Conservation (phyloP, 129 eudicot genomes). For the Tagetes patula region DNA sequence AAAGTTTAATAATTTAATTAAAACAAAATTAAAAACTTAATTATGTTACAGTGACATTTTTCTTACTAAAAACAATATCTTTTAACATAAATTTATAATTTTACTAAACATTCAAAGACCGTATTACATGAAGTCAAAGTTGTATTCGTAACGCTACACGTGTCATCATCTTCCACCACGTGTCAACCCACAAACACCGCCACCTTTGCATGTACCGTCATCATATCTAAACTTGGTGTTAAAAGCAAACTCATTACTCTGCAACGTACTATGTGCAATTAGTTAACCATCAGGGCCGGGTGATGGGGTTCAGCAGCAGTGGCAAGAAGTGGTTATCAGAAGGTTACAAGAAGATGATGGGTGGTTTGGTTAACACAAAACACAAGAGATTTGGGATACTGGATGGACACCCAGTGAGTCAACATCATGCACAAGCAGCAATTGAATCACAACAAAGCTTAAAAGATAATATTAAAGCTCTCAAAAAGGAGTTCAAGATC, state of each 20-base stretch:
- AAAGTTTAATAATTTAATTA: no score
- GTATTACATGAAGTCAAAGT: neutral
- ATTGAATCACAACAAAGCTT: conserved; percentile 37
- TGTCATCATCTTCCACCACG: conserved; percentile 23
- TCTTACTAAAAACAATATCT: no score
- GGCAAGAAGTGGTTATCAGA: conserved; percentile 26
- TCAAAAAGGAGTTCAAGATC: conserved; percentile 67
- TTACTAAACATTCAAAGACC: no score
- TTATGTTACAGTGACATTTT: no score
- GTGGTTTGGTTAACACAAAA: conserved; percentile 30
- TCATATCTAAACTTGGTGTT: neutral
- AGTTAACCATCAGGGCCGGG: no score
- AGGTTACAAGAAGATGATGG: conserved; percentile 19
- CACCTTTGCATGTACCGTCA: conserved; percentile 22
- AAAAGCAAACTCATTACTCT: neutral
- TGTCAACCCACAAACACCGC: conserved; percentile 16
- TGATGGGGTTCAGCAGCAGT: conserved; percentile 21
- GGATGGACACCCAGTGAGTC: conserved; percentile 59
- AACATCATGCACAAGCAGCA: conserved; percentile 54
- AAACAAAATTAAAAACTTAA: no score
- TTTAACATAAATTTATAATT: no score
- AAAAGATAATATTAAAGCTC: conserved; percentile 14
- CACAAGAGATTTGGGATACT: conserved; percentile 44
- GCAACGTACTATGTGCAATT: conserved; percentile 3
- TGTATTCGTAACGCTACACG: neutral